These are phyloP conservation scores for Tylopilus sp. DNA, from an alignment of 1,284 basidiomycete species.

Conservation along the genomic window DNA sequence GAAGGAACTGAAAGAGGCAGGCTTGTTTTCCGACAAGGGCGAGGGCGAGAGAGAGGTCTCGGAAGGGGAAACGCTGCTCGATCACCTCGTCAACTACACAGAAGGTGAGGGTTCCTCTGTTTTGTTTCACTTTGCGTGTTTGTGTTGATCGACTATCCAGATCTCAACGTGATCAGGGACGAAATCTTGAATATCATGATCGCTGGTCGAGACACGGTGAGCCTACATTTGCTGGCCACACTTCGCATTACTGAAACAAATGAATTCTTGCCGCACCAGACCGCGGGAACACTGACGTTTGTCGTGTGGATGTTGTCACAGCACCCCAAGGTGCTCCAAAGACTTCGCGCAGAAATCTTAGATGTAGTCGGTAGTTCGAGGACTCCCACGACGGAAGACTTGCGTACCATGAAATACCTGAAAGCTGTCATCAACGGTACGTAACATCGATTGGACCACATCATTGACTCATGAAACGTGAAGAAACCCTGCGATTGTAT, in stretches of 20 bases:
- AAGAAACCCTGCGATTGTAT: slow-evolving; percentile 62
- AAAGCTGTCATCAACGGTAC: slow-evolving; percentile 60
- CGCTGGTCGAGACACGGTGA: slow-evolving; percentile 52
- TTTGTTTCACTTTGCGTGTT: background rate
- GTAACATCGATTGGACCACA: slow-evolving; percentile 4
- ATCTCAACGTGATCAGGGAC: slow-evolving; percentile 42
- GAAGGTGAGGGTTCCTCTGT: slow-evolving; percentile 18
- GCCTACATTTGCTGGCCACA: slow-evolving; percentile 1
- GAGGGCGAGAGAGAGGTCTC: slow-evolving; percentile 17
- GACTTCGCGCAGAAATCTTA: slow-evolving; percentile 57
- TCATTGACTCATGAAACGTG: background rate
- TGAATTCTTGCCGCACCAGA: slow-evolving; percentile 34
- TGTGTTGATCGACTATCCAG: slow-evolving; percentile 10
- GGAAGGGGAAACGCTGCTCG: slow-evolving; percentile 33
- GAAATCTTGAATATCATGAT: slow-evolving; percentile 53
- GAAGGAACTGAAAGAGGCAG: slow-evolving; percentile 14
- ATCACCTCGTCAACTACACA: slow-evolving; percentile 34
- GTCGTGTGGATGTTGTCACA: slow-evolving; percentile 54
- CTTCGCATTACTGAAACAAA: background rate
- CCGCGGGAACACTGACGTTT: slow-evolving; percentile 53
- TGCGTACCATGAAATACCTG: slow-evolving; percentile 59
- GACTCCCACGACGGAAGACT: slow-evolving; percentile 50
- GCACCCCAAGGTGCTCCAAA: slow-evolving; percentile 46
- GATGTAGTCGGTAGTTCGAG: slow-evolving; percentile 43
- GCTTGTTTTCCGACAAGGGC: slow-evolving; percentile 11